phyloP scores from a whole-genome alignment of 2,329 filamentous ascomycete species.

The Phyllosticta citribraziliensis region DNA sequence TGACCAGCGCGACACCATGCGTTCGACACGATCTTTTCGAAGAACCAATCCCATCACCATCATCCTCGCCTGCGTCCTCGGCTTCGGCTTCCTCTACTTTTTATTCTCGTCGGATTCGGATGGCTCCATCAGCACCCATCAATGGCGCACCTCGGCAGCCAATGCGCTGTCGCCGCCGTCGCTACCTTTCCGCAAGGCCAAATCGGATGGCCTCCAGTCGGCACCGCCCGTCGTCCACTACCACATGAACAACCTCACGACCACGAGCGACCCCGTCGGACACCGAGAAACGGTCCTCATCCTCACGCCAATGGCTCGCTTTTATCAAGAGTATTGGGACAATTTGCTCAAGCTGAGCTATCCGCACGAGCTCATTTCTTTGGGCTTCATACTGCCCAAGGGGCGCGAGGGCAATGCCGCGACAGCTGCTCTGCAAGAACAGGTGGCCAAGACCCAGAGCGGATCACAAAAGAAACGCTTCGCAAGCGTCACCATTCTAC shows the following conservation, averaged over 20 bases:
- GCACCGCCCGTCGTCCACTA: conserved; percentile 87
- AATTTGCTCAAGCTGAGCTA: conserved; percentile 78
- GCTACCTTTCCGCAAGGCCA: conserved; percentile 60
- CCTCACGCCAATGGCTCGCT: conserved; percentile 83
- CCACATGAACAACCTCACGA: conserved; percentile 90
- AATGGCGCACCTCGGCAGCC: conserved; percentile 49
- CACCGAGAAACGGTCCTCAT: conserved; percentile 84
- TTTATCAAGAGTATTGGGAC: conserved; percentile 93
- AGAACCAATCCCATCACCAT: conserved; percentile 71
- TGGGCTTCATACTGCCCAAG: conserved; percentile 94
- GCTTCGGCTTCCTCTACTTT: conserved; percentile 47
- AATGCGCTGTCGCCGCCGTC: conserved; percentile 66
- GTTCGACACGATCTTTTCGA: conserved; percentile 58
- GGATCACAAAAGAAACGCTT: conserved; percentile 75
- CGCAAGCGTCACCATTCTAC: conserved; percentile 84
- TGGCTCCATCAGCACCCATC: conserved; percentile 39
- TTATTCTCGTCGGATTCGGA: conserved; percentile 47
- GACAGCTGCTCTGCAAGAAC: conserved; percentile 70
- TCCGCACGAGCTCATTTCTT: conserved; percentile 86
- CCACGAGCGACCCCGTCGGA: conserved; percentile 61
- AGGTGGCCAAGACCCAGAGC: conserved; percentile 77
- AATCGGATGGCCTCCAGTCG: conserved; percentile 38
- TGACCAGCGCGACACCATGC: conserved; percentile 31
- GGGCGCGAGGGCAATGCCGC: conserved; percentile 85
- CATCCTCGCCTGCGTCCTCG: conserved; percentile 59